Evolutionary conservation across 805 yeast genomes (phyloP).

Genomic region (Candida pini): DNA sequence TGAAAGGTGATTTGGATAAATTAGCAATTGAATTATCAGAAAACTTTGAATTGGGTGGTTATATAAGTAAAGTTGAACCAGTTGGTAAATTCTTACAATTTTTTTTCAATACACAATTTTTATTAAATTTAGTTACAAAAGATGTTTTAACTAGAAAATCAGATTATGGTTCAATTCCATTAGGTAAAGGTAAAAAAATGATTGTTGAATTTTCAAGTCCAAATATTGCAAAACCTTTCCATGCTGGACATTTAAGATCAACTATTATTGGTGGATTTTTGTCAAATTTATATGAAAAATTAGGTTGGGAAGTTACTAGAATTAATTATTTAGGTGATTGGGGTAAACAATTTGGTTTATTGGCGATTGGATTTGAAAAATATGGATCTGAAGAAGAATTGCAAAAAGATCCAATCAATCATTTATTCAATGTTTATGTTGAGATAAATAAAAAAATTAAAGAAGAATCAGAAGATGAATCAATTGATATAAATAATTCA

Average conservation of each 20-base stretch:
- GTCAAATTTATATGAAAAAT: slow-evolving; percentile 79
- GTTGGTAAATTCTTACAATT: slow-evolving; percentile 92
- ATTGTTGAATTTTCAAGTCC: slow-evolving; percentile 94
- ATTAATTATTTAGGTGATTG: slow-evolving; percentile 97
- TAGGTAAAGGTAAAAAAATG: slow-evolving; percentile 67
- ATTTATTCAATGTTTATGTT: slow-evolving; percentile 91
- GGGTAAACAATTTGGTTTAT: slow-evolving; percentile 98
- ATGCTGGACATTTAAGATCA: slow-evolving; percentile 97
- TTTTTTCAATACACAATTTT: slow-evolving; percentile 62
- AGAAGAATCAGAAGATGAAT: slow-evolving; percentile 50
- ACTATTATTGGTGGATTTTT: slow-evolving; percentile 97
- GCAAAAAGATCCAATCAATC: slow-evolving; percentile 80
- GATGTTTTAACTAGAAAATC: slow-evolving; percentile 57
- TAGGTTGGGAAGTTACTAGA: slow-evolving; percentile 90
- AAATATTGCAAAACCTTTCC: slow-evolving; percentile 98
- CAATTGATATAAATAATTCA: slow-evolving; percentile 37
- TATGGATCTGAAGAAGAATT: slow-evolving; percentile 78
- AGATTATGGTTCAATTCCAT: slow-evolving; percentile 67
- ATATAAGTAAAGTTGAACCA: slow-evolving; percentile 64
- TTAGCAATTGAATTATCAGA: slow-evolving; percentile 74
- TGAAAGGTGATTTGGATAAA: slow-evolving; percentile 78
- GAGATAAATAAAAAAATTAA: slow-evolving; percentile 72
- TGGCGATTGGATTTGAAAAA: slow-evolving; percentile 86
- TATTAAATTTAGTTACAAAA: slow-evolving; percentile 63
- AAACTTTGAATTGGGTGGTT: slow-evolving; percentile 68